phyloP scores from a whole-genome alignment of 257 asterid genomes.

The Solanum medicagineum region DNA sequence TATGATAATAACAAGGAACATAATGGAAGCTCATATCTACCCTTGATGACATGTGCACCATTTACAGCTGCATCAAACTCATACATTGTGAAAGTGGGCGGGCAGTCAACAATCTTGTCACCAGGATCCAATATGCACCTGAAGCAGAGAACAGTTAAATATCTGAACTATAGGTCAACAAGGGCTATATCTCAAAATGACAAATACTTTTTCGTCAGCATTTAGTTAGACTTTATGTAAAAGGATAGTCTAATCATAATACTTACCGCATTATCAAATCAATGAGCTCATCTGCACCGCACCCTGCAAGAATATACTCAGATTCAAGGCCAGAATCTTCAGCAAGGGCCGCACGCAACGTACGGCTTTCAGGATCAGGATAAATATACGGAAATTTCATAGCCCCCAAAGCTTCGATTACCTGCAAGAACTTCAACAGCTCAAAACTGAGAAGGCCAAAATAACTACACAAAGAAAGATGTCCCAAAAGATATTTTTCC shows the following conservation, averaged over 20 bases:
- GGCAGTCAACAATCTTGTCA: slow-evolving; percentile 92
- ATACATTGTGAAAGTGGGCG: slow-evolving; percentile 95
- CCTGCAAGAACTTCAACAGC: slow-evolving; percentile 35
- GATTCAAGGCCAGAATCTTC: slow-evolving; percentile 91
- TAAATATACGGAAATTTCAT: slow-evolving; percentile 86
- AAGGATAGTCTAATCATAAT: neutral
- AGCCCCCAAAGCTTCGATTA: slow-evolving; percentile 76
- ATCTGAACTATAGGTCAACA: neutral
- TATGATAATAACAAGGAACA: neutral
- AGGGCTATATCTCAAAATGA: neutral
- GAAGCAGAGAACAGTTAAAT: slow-evolving; percentile 7
- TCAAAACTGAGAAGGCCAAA: neutral
- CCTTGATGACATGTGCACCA: slow-evolving; percentile 82
- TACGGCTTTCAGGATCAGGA: slow-evolving; percentile 96
- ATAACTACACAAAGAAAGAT: neutral
- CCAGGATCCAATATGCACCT: slow-evolving; percentile 93
- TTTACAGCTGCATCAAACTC: slow-evolving; percentile 98
- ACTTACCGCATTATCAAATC: slow-evolving; percentile 90
- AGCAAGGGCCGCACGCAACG: slow-evolving; percentile 87
- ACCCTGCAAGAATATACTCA: slow-evolving; percentile 79
- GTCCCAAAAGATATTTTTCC: neutral
- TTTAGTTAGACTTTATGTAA: neutral
- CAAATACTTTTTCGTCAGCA: neutral
- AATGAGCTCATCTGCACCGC: slow-evolving; percentile 98
- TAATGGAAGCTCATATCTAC: slow-evolving; percentile 15